Conservation (phyloP, 192 early-diverging fungal genomes). For the Mortierella alpina region DNA sequence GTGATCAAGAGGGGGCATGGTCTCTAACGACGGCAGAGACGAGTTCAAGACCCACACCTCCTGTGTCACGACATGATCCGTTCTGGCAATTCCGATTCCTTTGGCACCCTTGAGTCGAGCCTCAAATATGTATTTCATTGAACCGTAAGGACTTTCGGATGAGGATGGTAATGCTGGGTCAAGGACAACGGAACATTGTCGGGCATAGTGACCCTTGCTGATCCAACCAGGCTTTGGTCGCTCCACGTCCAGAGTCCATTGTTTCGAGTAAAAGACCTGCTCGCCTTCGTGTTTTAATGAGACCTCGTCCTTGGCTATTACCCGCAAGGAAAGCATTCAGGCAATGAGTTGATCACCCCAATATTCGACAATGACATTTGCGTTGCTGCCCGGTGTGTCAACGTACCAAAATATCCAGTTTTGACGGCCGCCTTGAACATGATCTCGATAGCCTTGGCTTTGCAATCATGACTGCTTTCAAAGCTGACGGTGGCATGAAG, state of each 20-base stretch:
- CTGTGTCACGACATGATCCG: conserved; percentile 14
- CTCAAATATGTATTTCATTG: conserved; percentile 31
- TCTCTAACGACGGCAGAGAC: background rate
- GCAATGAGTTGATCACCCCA: background rate
- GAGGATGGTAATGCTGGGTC: conserved; percentile 28
- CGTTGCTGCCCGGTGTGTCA: too few species aligned
- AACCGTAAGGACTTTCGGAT: conserved; percentile 7
- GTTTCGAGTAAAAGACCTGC: conserved; percentile 21
- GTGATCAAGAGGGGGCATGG: background rate
- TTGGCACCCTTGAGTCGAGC: conserved; percentile 30
- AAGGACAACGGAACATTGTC: conserved; percentile 13
- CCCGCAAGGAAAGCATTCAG: background rate
- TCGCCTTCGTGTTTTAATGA: conserved; percentile 9
- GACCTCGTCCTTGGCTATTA: conserved; percentile 15
- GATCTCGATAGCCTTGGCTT: conserved; percentile 20
- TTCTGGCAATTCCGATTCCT: conserved; percentile 9
- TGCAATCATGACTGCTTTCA: conserved; percentile 22
- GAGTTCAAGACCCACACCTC: conserved; percentile 43
- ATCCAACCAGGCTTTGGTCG: conserved; percentile 21
- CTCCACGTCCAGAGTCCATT: conserved; percentile 18
- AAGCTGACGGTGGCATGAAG: conserved; percentile 16
- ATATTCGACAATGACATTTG: too few species aligned
- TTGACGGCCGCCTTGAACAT: conserved; percentile 18
- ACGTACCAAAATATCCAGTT: conserved; percentile 13
- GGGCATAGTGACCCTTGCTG: conserved; percentile 20